Evolutionary conservation across 176 grass and related monocot species (phyloP), one percentile per base, ranked within the genome.

Genomic region (Rhynchospora pubera): DNA sequence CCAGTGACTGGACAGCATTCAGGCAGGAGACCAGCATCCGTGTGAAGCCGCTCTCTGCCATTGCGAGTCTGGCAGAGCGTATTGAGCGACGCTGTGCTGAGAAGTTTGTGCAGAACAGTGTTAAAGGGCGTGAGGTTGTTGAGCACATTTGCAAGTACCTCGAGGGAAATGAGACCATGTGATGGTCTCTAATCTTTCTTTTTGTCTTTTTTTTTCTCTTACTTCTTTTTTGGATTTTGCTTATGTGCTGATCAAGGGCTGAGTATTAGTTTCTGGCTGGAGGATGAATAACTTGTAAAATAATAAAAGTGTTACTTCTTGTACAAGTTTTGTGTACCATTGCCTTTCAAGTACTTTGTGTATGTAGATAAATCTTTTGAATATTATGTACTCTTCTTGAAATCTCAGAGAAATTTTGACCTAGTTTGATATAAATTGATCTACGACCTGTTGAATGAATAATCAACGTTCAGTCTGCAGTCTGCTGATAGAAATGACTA

Each of bases 101-200:
- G 62, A 88, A 80, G 62, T 98, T 98, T 63, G 77, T 89, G 61
- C 90, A 97, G 85, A 97, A 97, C 65, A 91, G 87, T 65, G 87
- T 76, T 81, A 98, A 91, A 83, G 95, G 95, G 53, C 88, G 92
- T 77, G 95, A 94, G 50, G 92, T 98, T 84, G 89, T 98, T 63
- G 95, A 98, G 87, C 88, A 85, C 87, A 98, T 93, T 84, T 94
- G 90, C 87, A 84, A 88, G 7, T 94, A 93, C 79, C 90, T 98
- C 9, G 95, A 98, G 70, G 89, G 90, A 45, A 91, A 91, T 39
- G 80, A 87, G 48, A 56, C 91, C 11, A 70, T 82, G 14, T 83
- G 86, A 68, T 69, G 28, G 9, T 72, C 85, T 93, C 34, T 5
- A 28, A 7, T 78, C 14, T 16, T 7, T 79, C 51, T 80, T 83